These are phyloP conservation scores for Pseudogymnoascus pannorum DNA, from an alignment of 2,329 filamentous ascomycete genomes.

Conservation along the genomic window DNA sequence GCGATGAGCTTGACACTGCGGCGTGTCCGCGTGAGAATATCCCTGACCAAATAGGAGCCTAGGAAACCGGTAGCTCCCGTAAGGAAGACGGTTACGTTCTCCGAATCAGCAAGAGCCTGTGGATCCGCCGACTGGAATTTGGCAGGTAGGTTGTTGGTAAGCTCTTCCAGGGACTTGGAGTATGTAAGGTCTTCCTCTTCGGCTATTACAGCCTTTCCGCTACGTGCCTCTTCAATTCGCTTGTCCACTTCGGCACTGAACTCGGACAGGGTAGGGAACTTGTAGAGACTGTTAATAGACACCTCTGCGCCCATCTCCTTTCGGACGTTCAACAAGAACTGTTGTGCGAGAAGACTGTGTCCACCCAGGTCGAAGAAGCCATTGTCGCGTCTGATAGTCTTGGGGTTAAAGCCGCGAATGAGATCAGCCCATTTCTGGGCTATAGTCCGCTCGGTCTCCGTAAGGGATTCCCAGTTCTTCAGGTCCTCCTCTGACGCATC, in stretches of 20 bases:
- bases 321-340: slow-evolving; percentile 66
- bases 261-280: slow-evolving; percentile 50
- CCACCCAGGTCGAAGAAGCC: slow-evolving; percentile 75
- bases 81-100: slow-evolving; percentile 59
- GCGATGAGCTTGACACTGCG: slow-evolving; percentile 58
- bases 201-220: slow-evolving; percentile 37
- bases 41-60: slow-evolving; percentile 70
- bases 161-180: slow-evolving; percentile 41
- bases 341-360: slow-evolving; percentile 73
- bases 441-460: slow-evolving; percentile 56
- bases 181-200: slow-evolving; percentile 29
- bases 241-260: slow-evolving; percentile 47
- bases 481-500: slow-evolving; percentile 38
- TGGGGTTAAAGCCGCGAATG: slow-evolving; percentile 57
- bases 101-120: slow-evolving; percentile 23
- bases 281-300: slow-evolving; percentile 64
- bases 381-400: slow-evolving; percentile 56
- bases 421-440: slow-evolving; percentile 69
- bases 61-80: slow-evolving; percentile 90
- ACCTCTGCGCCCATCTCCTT: slow-evolving; percentile 56
- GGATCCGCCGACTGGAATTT: slow-evolving; percentile 32
- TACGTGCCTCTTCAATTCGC: slow-evolving; percentile 12
- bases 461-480: slow-evolving; percentile 36
- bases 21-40: slow-evolving; percentile 57
- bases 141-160: slow-evolving; percentile 34